Evolutionary conservation across 208 protist genomes (phyloP).

Genomic region (Crithidia sp.): DNA sequence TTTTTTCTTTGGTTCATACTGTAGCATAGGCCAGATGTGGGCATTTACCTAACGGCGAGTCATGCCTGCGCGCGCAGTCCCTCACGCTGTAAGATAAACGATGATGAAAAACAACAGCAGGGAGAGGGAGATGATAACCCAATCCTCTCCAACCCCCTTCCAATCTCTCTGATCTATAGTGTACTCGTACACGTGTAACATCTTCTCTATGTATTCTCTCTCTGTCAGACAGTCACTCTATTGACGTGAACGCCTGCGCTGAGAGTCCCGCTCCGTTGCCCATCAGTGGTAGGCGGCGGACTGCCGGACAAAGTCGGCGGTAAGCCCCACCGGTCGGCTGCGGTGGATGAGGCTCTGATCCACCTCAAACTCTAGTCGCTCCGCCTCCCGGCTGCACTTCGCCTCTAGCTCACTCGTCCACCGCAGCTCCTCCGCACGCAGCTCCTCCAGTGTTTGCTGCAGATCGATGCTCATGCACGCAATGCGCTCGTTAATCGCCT

Average conservation of each 20-base stretch:
- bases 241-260: too few species aligned
- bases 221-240: too few species aligned
- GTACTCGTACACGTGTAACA: neutral
- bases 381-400: slow-evolving; percentile 40
- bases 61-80: too few species aligned
- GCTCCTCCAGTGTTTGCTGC: slow-evolving; percentile 75
- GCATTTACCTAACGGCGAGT: too few species aligned
- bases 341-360: slow-evolving; percentile 39
- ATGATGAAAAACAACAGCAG: too few species aligned
- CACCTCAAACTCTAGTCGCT: slow-evolving; percentile 47
- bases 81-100: too few species aligned
- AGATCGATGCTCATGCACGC: slow-evolving; percentile 77
- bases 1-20: too few species aligned
- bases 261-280: neutral
- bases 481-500: slow-evolving; percentile 81
- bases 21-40: too few species aligned
- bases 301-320: slow-evolving; percentile 35
- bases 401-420: slow-evolving; percentile 35
- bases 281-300: slow-evolving; percentile 3
- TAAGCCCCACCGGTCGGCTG: slow-evolving; percentile 10
- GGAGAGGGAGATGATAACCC: too few species aligned
- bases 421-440: slow-evolving; percentile 51
- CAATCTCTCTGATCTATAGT: too few species aligned
- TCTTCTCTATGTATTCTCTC: slow-evolving; percentile 22
- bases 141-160: too few species aligned